Evolutionary conservation across 768 basidiomycete genomes (phyloP), one percentile per base, ranked within the genome.

Genomic region (Pleurotus salmoneostramineus): DNA sequence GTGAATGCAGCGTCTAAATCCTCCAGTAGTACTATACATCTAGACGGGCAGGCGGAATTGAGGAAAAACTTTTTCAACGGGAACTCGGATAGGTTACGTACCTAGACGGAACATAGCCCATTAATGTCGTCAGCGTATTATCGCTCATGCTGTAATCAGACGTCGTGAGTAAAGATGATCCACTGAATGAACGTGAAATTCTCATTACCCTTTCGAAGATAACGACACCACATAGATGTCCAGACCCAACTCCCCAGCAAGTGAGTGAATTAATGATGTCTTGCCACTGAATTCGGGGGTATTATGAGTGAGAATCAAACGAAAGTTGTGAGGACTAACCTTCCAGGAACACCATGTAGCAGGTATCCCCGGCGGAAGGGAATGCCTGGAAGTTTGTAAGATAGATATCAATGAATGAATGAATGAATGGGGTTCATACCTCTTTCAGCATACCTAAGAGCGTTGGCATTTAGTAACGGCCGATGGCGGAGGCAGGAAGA

Each of bases 1-100:
- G 92, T 94, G 76, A 94, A 94, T 31, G 92, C 92, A 57, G 92
- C 92, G 69, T 94, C 92, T 64, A 96, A 82, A 79, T 96, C 93
- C 75, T 96, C 94, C 69, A 96, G 82, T 72, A 96, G 87, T 64
- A 96, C 79, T 60, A 96, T 93, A 78, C 91, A 93, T 77, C 91
- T 91, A 64, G 40, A 57, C 54, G 50, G n/a, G 40, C 34, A 42
- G 48, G 48, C 48, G 50, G 42, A 37, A 37, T 11, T 48, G 37
- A 45, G 36, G 21, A 58, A 14, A 61, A 58, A 50, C 32, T 36
- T 15, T 27, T 27, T 27, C 21, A 27, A 27, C 17, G 17, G n/a
- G 35, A 58, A 35, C 51, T 31, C 35, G 6, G n/a, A 31, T 14
- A 17, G 35, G 35, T 55, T 40, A 65, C 60, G 61, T 57, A 91